These are phyloP conservation scores for Kodamaea arcana DNA, from an alignment of 1,139 yeast species.

Conservation along the genomic window DNA sequence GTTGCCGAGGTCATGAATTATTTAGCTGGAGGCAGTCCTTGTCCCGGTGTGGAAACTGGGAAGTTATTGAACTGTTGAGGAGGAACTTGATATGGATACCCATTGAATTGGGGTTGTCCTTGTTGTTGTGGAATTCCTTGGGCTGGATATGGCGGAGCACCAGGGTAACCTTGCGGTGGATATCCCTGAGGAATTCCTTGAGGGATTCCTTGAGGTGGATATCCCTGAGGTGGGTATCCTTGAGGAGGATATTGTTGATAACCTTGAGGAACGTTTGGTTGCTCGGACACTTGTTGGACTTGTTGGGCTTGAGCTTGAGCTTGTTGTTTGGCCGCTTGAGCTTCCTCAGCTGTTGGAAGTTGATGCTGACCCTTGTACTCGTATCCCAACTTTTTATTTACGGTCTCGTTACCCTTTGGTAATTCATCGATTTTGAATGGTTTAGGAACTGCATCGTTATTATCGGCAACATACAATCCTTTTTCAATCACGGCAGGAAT, in stretches of 20 bases:
- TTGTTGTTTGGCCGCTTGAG: slow-evolving; percentile 9
- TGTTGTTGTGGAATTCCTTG: background rate
- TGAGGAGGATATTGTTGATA: slow-evolving; percentile 15
- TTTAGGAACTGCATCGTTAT: slow-evolving; percentile 71
- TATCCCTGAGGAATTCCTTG: slow-evolving; percentile 1
- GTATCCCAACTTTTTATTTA: slow-evolving; percentile 35
- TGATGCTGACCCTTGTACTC: slow-evolving; percentile 52
- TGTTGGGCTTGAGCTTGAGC: slow-evolving; percentile 11
- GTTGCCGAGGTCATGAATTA: no score
- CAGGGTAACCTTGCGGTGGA: slow-evolving; percentile 3
- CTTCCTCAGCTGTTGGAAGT: slow-evolving; percentile 12
- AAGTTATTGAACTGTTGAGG: slow-evolving; percentile 14
- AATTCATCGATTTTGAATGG: slow-evolving; percentile 77
- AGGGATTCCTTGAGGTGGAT: slow-evolving; percentile 7
- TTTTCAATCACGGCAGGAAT: slow-evolving; percentile 90
- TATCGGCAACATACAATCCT: slow-evolving; percentile 82
- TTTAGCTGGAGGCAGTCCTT: slow-evolving; percentile 6
- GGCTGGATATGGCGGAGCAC: slow-evolving; percentile 6
- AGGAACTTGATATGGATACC: slow-evolving; percentile 19
- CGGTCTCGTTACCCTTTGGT: slow-evolving; percentile 49
- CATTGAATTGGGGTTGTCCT: slow-evolving; percentile 14
- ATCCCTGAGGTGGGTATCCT: slow-evolving; percentile 5
- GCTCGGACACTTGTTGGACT: slow-evolving; percentile 8
- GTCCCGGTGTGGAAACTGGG: slow-evolving; percentile 10
- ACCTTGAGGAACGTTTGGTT: slow-evolving; percentile 14